phyloP scores from a whole-genome alignment of 345 rosid genomes.

The Angophora floribunda region DNA sequence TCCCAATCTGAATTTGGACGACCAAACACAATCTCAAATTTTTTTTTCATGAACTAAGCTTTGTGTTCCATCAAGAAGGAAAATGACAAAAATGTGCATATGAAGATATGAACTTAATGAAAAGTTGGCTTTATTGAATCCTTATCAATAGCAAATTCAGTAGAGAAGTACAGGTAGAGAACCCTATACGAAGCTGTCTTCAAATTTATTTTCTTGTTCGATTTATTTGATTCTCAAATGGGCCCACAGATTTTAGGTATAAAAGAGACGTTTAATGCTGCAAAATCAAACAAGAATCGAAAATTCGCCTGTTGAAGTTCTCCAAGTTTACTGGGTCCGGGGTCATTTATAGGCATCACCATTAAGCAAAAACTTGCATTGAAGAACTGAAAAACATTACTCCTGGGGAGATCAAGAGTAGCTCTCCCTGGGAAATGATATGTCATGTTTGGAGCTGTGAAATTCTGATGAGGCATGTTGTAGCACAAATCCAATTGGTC shows the following conservation, averaged over 20 bases:
- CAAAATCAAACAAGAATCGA: neutral
- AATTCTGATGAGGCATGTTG: no score
- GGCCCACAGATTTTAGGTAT: neutral
- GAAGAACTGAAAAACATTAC: neutral
- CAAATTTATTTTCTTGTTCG: neutral
- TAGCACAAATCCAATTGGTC: neutral
- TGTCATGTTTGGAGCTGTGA: no score
- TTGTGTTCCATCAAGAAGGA: neutral
- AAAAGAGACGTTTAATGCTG: neutral
- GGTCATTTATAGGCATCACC: fast-evolving
- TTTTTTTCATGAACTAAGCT: neutral
- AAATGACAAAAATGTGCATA: neutral
- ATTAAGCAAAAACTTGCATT: neutral
- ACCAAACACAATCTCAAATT: neutral
- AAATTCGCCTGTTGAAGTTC: neutral
- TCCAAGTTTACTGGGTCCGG: neutral
- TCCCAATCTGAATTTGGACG: neutral
- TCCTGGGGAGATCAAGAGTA: neutral
- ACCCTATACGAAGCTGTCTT: neutral
- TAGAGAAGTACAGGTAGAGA: neutral
- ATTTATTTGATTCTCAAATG: neutral
- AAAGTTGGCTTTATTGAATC: neutral
- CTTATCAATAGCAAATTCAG: neutral
- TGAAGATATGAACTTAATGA: neutral
- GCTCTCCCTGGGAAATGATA: neutral